Evolutionary conservation across 768 basidiomycete species (phyloP).

Genomic region (Lactifluus piperatus): DNA sequence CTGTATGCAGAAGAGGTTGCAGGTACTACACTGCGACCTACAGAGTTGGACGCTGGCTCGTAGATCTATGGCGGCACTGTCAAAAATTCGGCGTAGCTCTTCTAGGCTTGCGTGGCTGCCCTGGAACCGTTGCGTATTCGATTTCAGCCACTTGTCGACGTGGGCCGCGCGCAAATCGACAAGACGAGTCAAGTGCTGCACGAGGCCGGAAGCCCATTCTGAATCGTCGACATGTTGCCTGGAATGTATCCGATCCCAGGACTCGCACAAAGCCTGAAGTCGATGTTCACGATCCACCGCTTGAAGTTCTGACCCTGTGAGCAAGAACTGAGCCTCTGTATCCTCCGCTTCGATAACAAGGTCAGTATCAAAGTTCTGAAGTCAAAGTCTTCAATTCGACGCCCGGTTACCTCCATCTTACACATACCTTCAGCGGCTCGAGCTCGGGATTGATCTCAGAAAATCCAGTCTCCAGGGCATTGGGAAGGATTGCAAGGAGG

Average conservation of each 20-base stretch:
- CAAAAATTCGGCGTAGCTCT: constrained; percentile 37
- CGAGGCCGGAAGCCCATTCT: constrained; percentile 36
- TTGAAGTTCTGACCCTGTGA: constrained; percentile 23
- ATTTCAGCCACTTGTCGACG: constrained; percentile 43
- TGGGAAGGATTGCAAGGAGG: constrained; percentile 36
- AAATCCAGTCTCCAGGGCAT: constrained; percentile 41
- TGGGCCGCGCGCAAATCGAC: constrained; percentile 38
- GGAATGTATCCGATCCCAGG: constrained; percentile 28
- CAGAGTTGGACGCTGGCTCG: constrained; percentile 42
- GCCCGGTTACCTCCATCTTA: not conserved
- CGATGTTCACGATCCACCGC: constrained; percentile 23
- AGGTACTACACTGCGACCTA: constrained; percentile 36
- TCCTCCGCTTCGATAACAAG: constrained; percentile 32
- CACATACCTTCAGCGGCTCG: constrained; percentile 42
- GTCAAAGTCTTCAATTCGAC: not conserved
- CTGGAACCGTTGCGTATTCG: constrained; percentile 42
- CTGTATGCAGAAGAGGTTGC: constrained; percentile 42
- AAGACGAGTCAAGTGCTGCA: constrained; percentile 31
- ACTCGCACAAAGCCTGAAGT: constrained; percentile 22
- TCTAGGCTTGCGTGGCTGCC: constrained; percentile 36
- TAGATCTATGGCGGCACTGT: constrained; percentile 38
- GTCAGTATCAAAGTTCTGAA: constrained; percentile 47
- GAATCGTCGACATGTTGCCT: constrained; percentile 33
- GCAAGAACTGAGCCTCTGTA: constrained; percentile 27
- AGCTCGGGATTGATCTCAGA: constrained; percentile 36